Evolutionary conservation across 805 yeast species (phyloP).

Genomic region (Candida awuae): DNA sequence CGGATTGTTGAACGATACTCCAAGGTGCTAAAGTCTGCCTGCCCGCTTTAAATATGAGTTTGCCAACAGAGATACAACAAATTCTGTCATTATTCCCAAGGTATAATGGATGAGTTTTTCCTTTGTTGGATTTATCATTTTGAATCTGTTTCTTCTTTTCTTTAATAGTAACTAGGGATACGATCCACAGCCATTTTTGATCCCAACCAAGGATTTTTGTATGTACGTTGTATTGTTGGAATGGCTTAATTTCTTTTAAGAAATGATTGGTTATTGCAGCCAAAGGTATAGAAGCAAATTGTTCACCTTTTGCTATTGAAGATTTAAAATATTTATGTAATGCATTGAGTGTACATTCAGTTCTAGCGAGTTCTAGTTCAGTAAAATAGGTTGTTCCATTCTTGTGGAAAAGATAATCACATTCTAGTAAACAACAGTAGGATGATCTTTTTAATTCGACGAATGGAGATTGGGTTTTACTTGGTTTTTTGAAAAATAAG

Average conservation of each 20-base stretch:
- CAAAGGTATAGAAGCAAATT: conserved; percentile 64
- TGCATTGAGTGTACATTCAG: conserved; percentile 47
- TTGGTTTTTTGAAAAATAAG: conserved; percentile 32
- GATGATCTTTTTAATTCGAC: conserved; percentile 8
- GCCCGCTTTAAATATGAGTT: conserved; percentile 74
- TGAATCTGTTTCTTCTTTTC: conserved; percentile 5
- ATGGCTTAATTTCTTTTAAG: conserved; percentile 66
- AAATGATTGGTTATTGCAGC: conserved; percentile 64
- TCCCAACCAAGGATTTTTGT: conserved; percentile 75
- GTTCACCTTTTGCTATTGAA: conserved; percentile 19
- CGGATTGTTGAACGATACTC: not conserved
- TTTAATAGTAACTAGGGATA: conserved; percentile 49
- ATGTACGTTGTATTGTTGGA: conserved; percentile 45
- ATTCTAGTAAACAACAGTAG: conserved; percentile 63
- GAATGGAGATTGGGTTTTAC: conserved; percentile 8
- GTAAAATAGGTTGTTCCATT: conserved; percentile 76
- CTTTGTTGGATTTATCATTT: not conserved
- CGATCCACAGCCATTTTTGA: conserved; percentile 72
- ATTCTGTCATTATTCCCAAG: conserved; percentile 15
- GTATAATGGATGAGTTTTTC: too few relatives aligned
- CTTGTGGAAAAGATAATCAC: conserved; percentile 83
- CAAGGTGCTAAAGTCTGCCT: conserved; percentile 65
- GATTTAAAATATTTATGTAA: conserved; percentile 31
- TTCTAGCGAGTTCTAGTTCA: conserved; percentile 75
- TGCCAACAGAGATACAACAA: conserved; percentile 58